Conservation (phyloP, 495 filamentous ascomycete species). For the Peziza echinospora region DNA sequence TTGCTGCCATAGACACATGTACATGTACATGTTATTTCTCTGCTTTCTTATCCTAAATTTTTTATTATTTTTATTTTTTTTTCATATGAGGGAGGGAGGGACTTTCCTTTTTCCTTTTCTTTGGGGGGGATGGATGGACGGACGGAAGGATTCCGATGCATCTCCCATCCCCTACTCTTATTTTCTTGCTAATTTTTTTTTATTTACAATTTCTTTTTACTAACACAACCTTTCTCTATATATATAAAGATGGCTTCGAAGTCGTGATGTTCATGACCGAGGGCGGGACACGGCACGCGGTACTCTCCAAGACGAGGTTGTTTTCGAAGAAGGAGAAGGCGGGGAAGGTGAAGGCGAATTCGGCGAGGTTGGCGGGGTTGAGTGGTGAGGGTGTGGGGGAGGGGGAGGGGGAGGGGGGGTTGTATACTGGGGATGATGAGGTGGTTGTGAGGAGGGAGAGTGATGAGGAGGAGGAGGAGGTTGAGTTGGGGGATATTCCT, state of each 20-base stretch:
- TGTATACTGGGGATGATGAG: slow-evolving; percentile 30
- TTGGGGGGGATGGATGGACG: too few relatives aligned
- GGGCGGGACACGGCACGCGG: slow-evolving; percentile 63
- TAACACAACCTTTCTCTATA: slow-evolving; percentile 4
- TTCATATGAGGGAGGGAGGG: too few relatives aligned
- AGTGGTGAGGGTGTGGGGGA: slow-evolving; percentile 17
- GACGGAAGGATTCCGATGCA: too few relatives aligned
- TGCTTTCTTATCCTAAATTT: too few relatives aligned
- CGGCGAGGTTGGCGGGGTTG: slow-evolving; percentile 37
- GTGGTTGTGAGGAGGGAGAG: slow-evolving; percentile 21
- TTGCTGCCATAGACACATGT: too few relatives aligned
- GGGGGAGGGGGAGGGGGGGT: slow-evolving; percentile 27
- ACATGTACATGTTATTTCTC: too few relatives aligned
- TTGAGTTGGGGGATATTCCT: slow-evolving; percentile 18
- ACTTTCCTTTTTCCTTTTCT: too few relatives aligned
- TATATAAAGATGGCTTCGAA: slow-evolving; percentile 64
- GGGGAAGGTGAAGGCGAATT: slow-evolving; percentile 30
- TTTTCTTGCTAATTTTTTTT: too few relatives aligned
- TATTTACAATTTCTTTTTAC: too few relatives aligned
- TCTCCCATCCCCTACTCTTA: too few relatives aligned
- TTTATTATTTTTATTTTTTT: too few relatives aligned
- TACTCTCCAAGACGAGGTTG: slow-evolving; percentile 65
- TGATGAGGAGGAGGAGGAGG: slow-evolving; percentile 23
- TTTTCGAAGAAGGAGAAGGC: too few relatives aligned
- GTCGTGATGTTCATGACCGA: slow-evolving; percentile 84